These are phyloP conservation scores for Cadophora malorum DNA, from an alignment of 2,329 filamentous ascomycete genomes.

Conservation along the genomic window DNA sequence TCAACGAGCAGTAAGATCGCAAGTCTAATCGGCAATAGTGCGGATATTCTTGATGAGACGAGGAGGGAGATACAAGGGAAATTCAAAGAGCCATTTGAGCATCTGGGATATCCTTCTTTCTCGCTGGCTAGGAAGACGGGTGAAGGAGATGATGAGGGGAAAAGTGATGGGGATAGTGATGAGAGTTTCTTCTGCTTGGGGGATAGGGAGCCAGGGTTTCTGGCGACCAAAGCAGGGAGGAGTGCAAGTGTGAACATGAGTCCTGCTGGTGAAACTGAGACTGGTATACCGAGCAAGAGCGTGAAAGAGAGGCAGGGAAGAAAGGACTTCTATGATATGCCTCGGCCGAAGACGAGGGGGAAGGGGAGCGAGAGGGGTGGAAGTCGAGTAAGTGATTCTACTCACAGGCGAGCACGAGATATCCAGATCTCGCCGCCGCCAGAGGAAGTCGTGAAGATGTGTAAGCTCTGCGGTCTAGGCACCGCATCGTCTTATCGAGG, in stretches of 20 bases:
- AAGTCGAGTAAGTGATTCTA: background rate
- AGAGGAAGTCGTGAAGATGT: constrained; percentile 2
- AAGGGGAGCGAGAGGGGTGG: constrained; percentile 1
- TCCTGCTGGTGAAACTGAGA: background rate
- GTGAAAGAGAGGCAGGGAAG: background rate
- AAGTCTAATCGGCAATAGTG: constrained; percentile 25
- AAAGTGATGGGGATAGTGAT: constrained; percentile 16
- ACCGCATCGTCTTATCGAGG: background rate
- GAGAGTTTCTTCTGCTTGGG: constrained; percentile 34
- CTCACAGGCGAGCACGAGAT: background rate
- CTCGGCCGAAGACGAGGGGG: background rate
- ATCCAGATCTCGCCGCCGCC: no score
- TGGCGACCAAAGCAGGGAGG: background rate
- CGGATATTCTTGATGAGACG: constrained; percentile 29
- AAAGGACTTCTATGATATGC: background rate
- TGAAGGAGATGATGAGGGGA: background rate
- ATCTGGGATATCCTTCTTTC: constrained; percentile 23
- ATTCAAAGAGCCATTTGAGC: constrained; percentile 28
- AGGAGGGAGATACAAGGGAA: constrained; percentile 27
- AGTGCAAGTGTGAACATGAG: background rate
- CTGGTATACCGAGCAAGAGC: background rate
- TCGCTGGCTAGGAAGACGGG: constrained; percentile 4
- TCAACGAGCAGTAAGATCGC: constrained; percentile 22
- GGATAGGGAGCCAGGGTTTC: constrained; percentile 12
- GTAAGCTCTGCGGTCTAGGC: constrained; percentile 10